phyloP scores from a whole-genome alignment of 2,329 filamentous ascomycete species.

The Phialophora macrospora region DNA sequence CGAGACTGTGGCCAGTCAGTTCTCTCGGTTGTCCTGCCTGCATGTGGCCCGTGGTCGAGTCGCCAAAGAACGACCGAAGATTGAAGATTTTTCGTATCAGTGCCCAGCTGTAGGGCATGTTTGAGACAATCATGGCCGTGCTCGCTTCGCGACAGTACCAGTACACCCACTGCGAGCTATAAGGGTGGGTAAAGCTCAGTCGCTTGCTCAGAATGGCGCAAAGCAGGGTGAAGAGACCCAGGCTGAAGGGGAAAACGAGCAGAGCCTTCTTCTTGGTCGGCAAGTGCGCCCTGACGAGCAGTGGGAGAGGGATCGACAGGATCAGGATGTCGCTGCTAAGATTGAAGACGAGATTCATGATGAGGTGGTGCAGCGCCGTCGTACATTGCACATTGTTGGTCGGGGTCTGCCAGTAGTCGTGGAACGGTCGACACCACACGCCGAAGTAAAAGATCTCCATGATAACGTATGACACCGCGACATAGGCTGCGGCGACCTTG shows the following conservation, averaged over 20 bases:
- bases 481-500: constrained; percentile 53
- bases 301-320: constrained; percentile 53
- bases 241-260: constrained; percentile 60
- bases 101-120: constrained; percentile 65
- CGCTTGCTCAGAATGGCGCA: constrained; percentile 66
- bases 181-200: constrained; percentile 64
- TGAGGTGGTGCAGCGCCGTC: constrained; percentile 55
- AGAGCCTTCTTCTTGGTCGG: constrained; percentile 57
- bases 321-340: constrained; percentile 54
- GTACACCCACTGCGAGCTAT: constrained; percentile 61
- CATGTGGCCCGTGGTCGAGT: constrained; percentile 31
- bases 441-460: constrained; percentile 59
- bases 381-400: constrained; percentile 52
- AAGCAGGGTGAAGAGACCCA: constrained; percentile 63
- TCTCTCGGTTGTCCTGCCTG: constrained; percentile 28
- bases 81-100: constrained; percentile 57
- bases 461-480: constrained; percentile 53
- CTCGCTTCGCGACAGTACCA: constrained; percentile 67
- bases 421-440: constrained; percentile 60
- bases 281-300: constrained; percentile 51
- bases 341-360: constrained; percentile 55
- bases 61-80: constrained; percentile 42
- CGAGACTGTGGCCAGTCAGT: constrained; percentile 27
- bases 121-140: constrained; percentile 65
- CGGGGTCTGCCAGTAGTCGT: constrained; percentile 60